A percentile compares a stretch with the other conserved stretches of the same genome.
These are phyloP conservation scores for Escovopsis sp. DNA, from an alignment of 2,329 filamentous ascomycete species.

Conservation along the genomic window DNA sequence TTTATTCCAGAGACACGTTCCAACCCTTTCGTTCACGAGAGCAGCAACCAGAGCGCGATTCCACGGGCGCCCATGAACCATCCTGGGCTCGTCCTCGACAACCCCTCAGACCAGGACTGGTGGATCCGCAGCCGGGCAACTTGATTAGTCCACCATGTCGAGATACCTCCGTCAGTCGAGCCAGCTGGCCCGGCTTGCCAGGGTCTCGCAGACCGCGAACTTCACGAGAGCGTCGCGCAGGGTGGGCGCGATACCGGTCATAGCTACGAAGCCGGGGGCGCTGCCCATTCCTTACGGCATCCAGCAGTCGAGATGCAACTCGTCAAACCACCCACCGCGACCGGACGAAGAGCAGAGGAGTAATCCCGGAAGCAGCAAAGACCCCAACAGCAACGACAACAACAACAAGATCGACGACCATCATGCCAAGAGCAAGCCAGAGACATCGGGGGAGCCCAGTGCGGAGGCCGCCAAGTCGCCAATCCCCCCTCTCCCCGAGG, in stretches of 20 bases:
- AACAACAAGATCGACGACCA: constrained; percentile 10
- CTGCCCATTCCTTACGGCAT: constrained; percentile 19
- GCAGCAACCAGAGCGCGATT: constrained; percentile 8
- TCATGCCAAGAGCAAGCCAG: constrained; percentile 8
- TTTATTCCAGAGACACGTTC: no score
- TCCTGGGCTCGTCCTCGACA: constrained; percentile 9
- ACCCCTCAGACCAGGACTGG: constrained; percentile 14
- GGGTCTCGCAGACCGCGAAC: constrained; percentile 36
- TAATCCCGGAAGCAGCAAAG: constrained; percentile 4
- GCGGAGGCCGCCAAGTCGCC: constrained; percentile 12
- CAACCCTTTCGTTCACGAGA: neutral
- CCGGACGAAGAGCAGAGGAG: constrained; percentile 19
- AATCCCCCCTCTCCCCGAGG: constrained; percentile 23
- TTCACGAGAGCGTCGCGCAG: constrained; percentile 28
- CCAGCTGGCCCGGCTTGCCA: constrained; percentile 47
- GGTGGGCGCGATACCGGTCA: constrained; percentile 13
- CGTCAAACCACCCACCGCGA: constrained; percentile 22
- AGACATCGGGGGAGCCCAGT: constrained; percentile 5
- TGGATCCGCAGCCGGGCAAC: constrained; percentile 19
- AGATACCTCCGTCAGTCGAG: constrained; percentile 50
- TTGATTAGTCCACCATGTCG: constrained; percentile 35
- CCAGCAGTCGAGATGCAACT: constrained; percentile 20
- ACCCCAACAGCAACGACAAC: constrained; percentile 3
- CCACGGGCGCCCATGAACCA: constrained; percentile 18
- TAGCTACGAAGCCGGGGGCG: constrained; percentile 20